A percentile compares a stretch with the other conserved stretches of the same genome.
phyloP scores from a whole-genome alignment of 2,329 filamentous ascomycete genomes.

The Ceratocystiopsis minuta region DNA sequence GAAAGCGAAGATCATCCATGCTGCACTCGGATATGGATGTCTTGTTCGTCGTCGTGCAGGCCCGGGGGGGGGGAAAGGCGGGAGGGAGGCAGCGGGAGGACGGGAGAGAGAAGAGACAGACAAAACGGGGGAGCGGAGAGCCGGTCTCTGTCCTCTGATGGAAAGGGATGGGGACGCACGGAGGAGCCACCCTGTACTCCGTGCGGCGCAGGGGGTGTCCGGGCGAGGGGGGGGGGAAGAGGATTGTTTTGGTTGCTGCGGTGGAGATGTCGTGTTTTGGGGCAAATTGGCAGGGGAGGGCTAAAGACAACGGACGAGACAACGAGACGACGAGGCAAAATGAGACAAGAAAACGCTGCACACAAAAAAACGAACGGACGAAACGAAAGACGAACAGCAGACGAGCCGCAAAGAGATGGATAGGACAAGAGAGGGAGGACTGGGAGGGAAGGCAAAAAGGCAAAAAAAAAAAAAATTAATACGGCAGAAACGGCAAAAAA shows the following conservation, averaged over 20 bases:
- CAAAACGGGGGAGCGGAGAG: too few species aligned
- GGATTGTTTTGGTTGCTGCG: slow-evolving; percentile 1
- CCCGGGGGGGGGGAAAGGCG: too few species aligned
- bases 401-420: not conserved
- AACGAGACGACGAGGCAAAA: not conserved
- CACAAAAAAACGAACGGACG: not conserved
- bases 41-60: too few species aligned
- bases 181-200: too few species aligned
- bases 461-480: not conserved
- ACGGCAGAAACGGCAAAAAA: not conserved
- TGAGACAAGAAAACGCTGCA: not conserved
- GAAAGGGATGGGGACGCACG: too few species aligned
- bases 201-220: not conserved
- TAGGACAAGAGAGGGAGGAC: not conserved
- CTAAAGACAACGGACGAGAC: not conserved
- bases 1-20: slow-evolving; percentile 1
- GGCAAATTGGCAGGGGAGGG: too few species aligned
- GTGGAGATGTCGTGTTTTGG: not conserved
- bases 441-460: not conserved
- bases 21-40: not conserved
- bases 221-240: not conserved
- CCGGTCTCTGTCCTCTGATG: too few species aligned
- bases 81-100: too few species aligned
- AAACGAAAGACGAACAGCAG: not conserved
- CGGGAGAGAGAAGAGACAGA: too few species aligned